Conservation (phyloP, 208 protist species). For the Trypanosoma cruzi region DNA sequence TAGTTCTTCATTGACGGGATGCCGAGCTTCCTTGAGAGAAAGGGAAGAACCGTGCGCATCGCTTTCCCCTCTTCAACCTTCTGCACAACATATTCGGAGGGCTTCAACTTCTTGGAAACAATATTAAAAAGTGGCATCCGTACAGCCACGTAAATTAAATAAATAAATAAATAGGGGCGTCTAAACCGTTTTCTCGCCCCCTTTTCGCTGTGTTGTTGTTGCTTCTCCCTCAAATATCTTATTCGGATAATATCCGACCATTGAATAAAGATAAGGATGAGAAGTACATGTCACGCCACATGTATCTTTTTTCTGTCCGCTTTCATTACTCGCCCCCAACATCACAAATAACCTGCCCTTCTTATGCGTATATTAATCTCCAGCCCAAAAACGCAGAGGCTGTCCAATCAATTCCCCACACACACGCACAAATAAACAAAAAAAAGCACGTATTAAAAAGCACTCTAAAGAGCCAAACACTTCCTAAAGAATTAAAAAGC, state of each 20-base stretch:
- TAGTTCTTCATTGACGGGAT: conserved; percentile 27
- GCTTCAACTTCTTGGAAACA: conserved; percentile 16
- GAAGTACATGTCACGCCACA: no score
- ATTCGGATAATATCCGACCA: no score
- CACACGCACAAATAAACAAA: no score
- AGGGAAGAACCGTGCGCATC: conserved; percentile 5
- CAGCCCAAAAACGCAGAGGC: no score
- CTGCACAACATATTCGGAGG: conserved; percentile 18
- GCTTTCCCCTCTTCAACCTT: conserved; percentile 17
- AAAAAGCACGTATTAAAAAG: background rate
- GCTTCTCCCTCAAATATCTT: conserved; percentile 7
- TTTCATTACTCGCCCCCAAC: no score
- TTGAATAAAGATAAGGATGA: no score
- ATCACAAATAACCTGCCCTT: no score
- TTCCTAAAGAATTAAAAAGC: conserved; percentile 15
- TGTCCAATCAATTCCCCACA: no score
- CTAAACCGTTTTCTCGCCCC: background rate
- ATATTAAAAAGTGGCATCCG: conserved; percentile 24
- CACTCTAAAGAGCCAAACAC: conserved; percentile 6
- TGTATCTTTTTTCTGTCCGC: no score
- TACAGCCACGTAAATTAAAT: background rate
- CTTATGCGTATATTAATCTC: no score
- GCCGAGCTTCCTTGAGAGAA: conserved; percentile 15
- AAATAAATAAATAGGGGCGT: no score
- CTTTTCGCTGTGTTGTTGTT: conserved; percentile 7